Evolutionary conservation across 139 green algal species (phyloP).

Genomic region (Pleodorina starrii): DNA sequence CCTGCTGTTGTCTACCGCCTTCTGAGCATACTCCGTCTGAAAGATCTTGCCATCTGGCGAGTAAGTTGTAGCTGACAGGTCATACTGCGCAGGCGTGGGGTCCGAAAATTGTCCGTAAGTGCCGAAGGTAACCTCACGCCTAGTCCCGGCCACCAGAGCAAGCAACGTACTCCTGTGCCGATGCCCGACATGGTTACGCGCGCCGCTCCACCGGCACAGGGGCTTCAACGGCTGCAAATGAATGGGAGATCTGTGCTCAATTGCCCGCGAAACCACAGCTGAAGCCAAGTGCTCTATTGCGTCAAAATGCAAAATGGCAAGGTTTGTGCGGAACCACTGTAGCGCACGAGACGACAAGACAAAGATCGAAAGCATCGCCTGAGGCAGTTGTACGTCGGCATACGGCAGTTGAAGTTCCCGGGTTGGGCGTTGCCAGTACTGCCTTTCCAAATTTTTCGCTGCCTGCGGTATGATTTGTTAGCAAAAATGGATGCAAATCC

Average conservation of each 20-base stretch:
- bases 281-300: not conserved
- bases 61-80: conserved; percentile 96
- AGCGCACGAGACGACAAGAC: too few relatives aligned
- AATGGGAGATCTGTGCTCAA: conserved; percentile 1
- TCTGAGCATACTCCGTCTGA: conserved; percentile 98
- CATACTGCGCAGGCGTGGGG: conserved; percentile 85
- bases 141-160: too few relatives aligned
- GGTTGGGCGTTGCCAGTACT: too few relatives aligned
- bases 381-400: too few relatives aligned
- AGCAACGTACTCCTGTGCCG: conserved; percentile 81
- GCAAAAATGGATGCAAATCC: not conserved
- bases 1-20: conserved; percentile 98
- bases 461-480: too few relatives aligned
- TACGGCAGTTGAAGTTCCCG: too few relatives aligned
- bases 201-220: not conserved
- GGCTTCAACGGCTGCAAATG: not conserved
- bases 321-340: too few relatives aligned
- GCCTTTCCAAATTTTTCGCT: too few relatives aligned
- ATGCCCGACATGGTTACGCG: conserved; percentile 81
- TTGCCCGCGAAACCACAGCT: not conserved
- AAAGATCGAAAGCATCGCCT: too few relatives aligned
- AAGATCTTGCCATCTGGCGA: conserved; percentile 98
- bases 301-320: too few relatives aligned
- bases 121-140: too few relatives aligned
- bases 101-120: too few relatives aligned